A percentile compares a stretch with the other conserved stretches of the same genome.
Evolutionary conservation across 345 rosid species (phyloP).

Genomic region (Microcos paniculata): DNA sequence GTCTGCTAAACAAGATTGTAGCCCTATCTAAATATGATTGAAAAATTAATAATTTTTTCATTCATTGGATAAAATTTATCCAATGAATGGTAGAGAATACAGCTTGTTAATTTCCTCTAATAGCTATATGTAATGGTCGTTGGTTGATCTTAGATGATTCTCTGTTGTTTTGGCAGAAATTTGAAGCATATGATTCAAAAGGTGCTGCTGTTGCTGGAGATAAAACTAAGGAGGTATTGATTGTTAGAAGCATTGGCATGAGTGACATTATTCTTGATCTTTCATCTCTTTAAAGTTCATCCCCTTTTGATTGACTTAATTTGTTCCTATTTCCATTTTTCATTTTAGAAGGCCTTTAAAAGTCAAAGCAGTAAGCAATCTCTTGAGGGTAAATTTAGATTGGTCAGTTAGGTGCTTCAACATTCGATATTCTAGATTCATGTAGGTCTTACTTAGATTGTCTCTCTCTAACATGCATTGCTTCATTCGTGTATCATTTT

Average conservation of each 20-base stretch:
- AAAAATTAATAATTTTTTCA: not conserved
- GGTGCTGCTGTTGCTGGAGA: conserved; percentile 81
- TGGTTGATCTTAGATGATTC: not conserved
- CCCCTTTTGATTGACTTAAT: not conserved
- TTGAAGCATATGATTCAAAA: conserved; percentile 85
- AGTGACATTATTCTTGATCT: not conserved
- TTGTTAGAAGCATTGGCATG: not conserved
- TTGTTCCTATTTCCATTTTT: not conserved
- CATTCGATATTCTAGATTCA: not conserved
- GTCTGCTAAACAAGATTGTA: not conserved
- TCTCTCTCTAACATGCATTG: not conserved
- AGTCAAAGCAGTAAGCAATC: not conserved
- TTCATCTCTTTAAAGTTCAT: not conserved
- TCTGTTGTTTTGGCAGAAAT: conserved; percentile 59
- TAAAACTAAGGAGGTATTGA: conserved; percentile 71
- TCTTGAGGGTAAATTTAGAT: not conserved
- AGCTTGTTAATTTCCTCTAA: not conserved
- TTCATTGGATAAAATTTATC: not conserved
- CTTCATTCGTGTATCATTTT: not conserved
- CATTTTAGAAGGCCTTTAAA: not conserved
- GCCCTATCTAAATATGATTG: not conserved
- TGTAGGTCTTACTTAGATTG: no score
- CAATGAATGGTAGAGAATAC: conserved; percentile 4
- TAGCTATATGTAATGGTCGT: not conserved
- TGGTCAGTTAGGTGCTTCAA: not conserved